Base-by-base conservation (phyloP, 352 stramenopile species). In the Phytophthora hibernalis region DNA sequence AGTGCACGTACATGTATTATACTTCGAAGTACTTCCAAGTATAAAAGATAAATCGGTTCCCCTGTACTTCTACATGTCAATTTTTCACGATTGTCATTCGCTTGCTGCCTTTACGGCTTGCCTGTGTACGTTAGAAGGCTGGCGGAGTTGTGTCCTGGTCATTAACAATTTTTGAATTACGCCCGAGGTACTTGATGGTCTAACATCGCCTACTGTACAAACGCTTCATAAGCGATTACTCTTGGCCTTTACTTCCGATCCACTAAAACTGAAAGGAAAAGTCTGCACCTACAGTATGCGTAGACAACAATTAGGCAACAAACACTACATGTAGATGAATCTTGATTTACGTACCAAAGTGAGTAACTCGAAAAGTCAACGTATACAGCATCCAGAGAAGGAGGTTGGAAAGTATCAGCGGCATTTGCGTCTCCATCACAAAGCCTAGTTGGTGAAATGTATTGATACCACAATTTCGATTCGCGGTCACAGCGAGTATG, bases 401-500 rank as follows among this genome's bases (percentile, higher is more conserved):
- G 4, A 38, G 31, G 9, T 38, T 38, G 31, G 31, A 16, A 38
- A 38, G 31, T 3, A 38, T 9, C 13, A 38, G 9, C 10, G 31
- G 31, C 31, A 38, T 38, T 38, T 38, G 31, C 31, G 31, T 16
- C 31, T 38, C 31, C 31, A 38, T 8, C 31, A 38, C 31, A 38
- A 38, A 38, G 1, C 31, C 5, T 38, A 38, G 31, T 16, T 38
- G 31, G 31, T 38, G 31, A 13, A 38, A 5, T 38, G 31, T 16
- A 16, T 38, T 38, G 26, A 31, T 31, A 31, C 26, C 5, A 7
- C 26, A 31, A 31, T 31, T 8, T 7, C 26, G 5, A 5, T 31
- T 30, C 26, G 26, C 6, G 26, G 6, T n/a, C 3, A 59, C 24
- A 13, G 26, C 44, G 3, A 78, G 63, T 3, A 70, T 5, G 3